Evolutionary conservation across 257 asterid species (phyloP).

Genomic region (Solanum ossicruentum): DNA sequence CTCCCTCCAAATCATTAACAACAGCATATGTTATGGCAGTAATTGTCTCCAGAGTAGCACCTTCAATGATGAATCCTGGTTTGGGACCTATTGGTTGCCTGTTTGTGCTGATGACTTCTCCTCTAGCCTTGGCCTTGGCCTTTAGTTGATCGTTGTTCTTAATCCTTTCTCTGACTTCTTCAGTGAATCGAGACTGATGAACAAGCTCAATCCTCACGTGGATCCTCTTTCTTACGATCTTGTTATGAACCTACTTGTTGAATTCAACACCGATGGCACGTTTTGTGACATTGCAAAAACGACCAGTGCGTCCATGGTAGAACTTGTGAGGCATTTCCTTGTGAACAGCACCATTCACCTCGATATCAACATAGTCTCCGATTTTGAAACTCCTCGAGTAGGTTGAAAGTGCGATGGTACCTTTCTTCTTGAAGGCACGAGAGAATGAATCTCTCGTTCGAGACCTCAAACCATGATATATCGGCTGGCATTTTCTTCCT

Average conservation of each 20-base stretch:
- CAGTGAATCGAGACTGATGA: slow-evolving; percentile 58
- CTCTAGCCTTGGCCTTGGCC: slow-evolving; percentile 61
- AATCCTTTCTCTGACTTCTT: slow-evolving; percentile 39
- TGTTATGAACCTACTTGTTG: slow-evolving; percentile 55
- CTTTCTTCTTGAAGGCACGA: too few species aligned
- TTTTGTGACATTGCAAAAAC: slow-evolving; percentile 57
- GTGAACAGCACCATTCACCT: too few species aligned
- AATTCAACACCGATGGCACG: slow-evolving; percentile 50
- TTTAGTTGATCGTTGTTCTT: slow-evolving; percentile 53
- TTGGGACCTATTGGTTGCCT: slow-evolving; percentile 79
- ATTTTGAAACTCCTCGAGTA: too few species aligned
- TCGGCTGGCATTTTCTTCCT: slow-evolving; percentile 49
- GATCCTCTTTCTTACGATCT: slow-evolving; percentile 50
- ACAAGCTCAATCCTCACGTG: slow-evolving; percentile 75
- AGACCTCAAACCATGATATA: slow-evolving; percentile 34
- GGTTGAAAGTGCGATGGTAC: too few species aligned
- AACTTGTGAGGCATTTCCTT: too few species aligned
- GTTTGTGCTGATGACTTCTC: slow-evolving; percentile 61
- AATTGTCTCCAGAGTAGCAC: slow-evolving; percentile 65
- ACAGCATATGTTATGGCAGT: slow-evolving; percentile 90
- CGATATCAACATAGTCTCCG: too few species aligned
- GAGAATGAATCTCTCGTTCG: slow-evolving; percentile 50
- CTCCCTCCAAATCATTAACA: slow-evolving; percentile 89
- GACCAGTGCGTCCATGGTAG: slow-evolving; percentile 55
- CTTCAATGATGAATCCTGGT: slow-evolving; percentile 74